These are phyloP conservation scores for Phytophthora melonis DNA, from an alignment of 352 stramenopile species.

Conservation along the genomic window DNA sequence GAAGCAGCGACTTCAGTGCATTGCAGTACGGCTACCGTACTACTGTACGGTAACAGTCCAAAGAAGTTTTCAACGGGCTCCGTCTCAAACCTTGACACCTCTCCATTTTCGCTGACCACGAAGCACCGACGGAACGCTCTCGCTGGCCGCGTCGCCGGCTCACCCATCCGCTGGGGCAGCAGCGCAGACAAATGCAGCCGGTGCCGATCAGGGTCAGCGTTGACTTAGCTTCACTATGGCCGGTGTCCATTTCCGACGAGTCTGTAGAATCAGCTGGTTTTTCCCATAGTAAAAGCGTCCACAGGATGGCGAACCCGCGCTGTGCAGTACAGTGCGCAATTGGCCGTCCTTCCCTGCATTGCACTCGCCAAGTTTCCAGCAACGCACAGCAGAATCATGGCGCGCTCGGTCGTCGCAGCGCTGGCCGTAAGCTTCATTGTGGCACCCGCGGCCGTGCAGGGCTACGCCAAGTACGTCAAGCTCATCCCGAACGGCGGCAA, in stretches of 20 bases:
- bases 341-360: not conserved
- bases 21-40: too few species aligned
- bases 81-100: not conserved
- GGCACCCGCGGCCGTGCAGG: constrained; percentile 22
- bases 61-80: not conserved
- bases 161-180: not conserved
- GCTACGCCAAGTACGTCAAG: constrained; percentile 55
- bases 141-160: not conserved
- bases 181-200: constrained; percentile 11
- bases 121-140: too few species aligned
- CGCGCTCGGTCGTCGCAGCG: constrained; percentile 15
- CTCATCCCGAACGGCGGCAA: constrained; percentile 67
- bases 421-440: constrained; percentile 15
- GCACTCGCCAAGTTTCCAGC: constrained; percentile 31
- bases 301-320: constrained; percentile 23
- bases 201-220: constrained; percentile 3
- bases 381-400: constrained; percentile 7
- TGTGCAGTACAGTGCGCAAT: constrained; percentile 10
- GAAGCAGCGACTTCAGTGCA: too few species aligned
- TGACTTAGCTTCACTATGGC: constrained; percentile 24
- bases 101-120: too few species aligned
- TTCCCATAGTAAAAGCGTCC: constrained; percentile 35
- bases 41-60: too few species aligned
- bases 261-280: constrained; percentile 25
- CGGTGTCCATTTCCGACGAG: not conserved